These are phyloP conservation scores for Sphaceloma murrayae DNA, from an alignment of 2,329 filamentous ascomycete species.

Conservation along the genomic window DNA sequence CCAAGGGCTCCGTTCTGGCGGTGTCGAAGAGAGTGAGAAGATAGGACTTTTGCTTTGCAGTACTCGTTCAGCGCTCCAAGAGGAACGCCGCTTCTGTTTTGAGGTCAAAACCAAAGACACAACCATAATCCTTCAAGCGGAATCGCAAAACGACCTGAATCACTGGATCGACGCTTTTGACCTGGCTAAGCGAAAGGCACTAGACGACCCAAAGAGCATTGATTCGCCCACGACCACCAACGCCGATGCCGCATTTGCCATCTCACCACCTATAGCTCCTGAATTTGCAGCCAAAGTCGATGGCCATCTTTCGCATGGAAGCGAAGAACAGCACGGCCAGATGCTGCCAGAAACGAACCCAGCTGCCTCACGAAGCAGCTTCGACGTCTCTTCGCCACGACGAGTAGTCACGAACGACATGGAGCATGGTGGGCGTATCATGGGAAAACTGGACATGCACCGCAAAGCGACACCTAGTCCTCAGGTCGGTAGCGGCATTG, in stretches of 20 bases:
- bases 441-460: slow-evolving; percentile 84
- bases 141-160: slow-evolving; percentile 83
- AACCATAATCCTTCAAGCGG: slow-evolving; percentile 79
- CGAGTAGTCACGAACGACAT: slow-evolving; percentile 41
- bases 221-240: slow-evolving; percentile 36
- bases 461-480: slow-evolving; percentile 60
- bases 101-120: slow-evolving; percentile 97
- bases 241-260: slow-evolving; percentile 73
- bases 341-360: slow-evolving; percentile 23
- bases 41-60: slow-evolving; percentile 92
- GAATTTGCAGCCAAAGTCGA: slow-evolving; percentile 84
- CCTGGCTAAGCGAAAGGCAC: slow-evolving; percentile 80
- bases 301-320: slow-evolving; percentile 46
- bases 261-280: slow-evolving; percentile 75
- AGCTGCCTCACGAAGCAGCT: slow-evolving; percentile 52
- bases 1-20: slow-evolving; percentile 66
- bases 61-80: slow-evolving; percentile 78
- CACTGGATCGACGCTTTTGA: slow-evolving; percentile 94
- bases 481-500: slow-evolving; percentile 55
- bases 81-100: slow-evolving; percentile 93
- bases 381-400: slow-evolving; percentile 48
- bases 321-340: slow-evolving; percentile 42
- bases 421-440: slow-evolving; percentile 72
- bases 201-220: slow-evolving; percentile 59
- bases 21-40: slow-evolving; percentile 90